Conservation (phyloP, 2,329 filamentous ascomycete genomes). For the Phyllosticta citrichinensis region DNA sequence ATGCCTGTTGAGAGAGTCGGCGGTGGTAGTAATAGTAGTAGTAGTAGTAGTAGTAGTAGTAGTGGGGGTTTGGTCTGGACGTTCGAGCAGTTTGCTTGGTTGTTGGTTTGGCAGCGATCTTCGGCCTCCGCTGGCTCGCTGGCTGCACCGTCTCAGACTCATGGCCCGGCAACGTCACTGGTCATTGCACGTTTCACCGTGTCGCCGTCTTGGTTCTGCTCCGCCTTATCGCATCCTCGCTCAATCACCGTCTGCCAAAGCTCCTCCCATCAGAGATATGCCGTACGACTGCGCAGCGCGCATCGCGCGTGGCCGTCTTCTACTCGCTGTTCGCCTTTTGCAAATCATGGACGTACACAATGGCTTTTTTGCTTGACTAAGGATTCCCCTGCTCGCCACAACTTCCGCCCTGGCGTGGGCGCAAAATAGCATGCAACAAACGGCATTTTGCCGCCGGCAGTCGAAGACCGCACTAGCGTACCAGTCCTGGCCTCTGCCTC, state of each 20-base stretch:
- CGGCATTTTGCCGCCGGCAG: too few species aligned
- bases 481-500: too few species aligned
- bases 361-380: too few species aligned
- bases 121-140: background rate
- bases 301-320: too few species aligned
- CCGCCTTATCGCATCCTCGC: background rate
- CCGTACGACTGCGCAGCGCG: too few species aligned
- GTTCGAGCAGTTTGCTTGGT: background rate
- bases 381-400: too few species aligned
- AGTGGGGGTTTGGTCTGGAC: background rate
- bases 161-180: background rate
- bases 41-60: background rate
- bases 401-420: too few species aligned
- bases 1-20: background rate
- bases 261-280: too few species aligned
- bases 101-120: background rate
- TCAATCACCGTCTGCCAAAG: background rate
- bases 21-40: background rate
- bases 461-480: too few species aligned
- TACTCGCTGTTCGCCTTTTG: too few species aligned
- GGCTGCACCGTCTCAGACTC: background rate
- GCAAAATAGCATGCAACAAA: too few species aligned
- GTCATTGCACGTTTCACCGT: background rate
- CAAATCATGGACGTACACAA: too few species aligned
- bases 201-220: background rate